Evolutionary conservation across 1,139 yeast genomes (phyloP).

Genomic region (Ogataea hybrid): DNA sequence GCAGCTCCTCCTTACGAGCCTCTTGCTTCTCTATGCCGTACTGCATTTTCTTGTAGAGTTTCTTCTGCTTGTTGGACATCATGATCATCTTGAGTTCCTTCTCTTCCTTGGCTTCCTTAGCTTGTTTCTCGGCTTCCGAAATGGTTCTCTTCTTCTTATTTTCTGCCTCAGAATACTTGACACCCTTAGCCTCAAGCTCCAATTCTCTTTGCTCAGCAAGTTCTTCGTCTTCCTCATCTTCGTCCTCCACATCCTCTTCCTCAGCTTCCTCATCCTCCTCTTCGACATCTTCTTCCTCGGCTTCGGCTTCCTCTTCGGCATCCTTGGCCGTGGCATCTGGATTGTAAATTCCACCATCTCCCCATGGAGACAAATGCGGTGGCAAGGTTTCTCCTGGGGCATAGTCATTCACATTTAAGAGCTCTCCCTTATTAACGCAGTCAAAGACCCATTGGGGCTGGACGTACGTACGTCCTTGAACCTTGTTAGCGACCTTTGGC

Average conservation of each 20-base stretch:
- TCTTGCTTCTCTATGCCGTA: conserved; percentile 87
- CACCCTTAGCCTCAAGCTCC: conserved; percentile 88
- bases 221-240: conserved; percentile 55
- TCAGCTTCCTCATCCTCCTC: conserved; percentile 52
- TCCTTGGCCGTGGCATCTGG: conserved; percentile 47
- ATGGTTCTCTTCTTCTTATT: conserved; percentile 55
- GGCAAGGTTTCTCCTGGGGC: conserved; percentile 95
- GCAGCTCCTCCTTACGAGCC: conserved; percentile 68
- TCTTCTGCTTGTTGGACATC: conserved; percentile 97
- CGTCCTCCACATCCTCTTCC: conserved; percentile 39
- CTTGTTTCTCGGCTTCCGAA: conserved; percentile 72
- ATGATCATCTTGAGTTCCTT: conserved; percentile 91
- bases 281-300: conserved; percentile 47
- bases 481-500: conserved; percentile 73
- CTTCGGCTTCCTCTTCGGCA: conserved; percentile 41
- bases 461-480: conserved; percentile 87
- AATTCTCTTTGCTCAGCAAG: conserved; percentile 76
- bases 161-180: conserved; percentile 62
- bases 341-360: conserved; percentile 87
- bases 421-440: conserved; percentile 72
- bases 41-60: conserved; percentile 93
- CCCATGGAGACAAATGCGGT: conserved; percentile 99
- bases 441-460: conserved; percentile 99
- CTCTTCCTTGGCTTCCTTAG: conserved; percentile 69
- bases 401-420: conserved; percentile 75